Percentiles rank a stretch among this genome's conserved stretches.
Evolutionary conservation across 345 rosid species (phyloP).

Genomic region (Syzygium aromaticum): DNA sequence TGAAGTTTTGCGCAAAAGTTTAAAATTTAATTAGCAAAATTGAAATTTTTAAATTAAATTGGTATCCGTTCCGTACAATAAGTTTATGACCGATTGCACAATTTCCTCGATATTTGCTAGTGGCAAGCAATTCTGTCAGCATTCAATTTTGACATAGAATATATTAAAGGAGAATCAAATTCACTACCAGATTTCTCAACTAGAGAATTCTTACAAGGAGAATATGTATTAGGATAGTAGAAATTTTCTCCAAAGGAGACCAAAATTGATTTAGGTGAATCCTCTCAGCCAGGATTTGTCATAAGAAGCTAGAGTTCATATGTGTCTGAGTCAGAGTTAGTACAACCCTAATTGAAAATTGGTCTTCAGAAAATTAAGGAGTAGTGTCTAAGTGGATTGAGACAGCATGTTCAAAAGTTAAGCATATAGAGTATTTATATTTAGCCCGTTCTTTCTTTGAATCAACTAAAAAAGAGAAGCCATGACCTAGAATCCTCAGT

Average conservation of each 20-base stretch:
- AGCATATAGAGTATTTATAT: neutral
- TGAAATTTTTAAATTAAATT: neutral
- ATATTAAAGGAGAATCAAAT: neutral
- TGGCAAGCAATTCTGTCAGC: neutral
- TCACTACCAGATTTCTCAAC: neutral
- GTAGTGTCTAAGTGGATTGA: neutral
- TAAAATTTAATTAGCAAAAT: fast-evolving
- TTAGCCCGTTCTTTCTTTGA: neutral
- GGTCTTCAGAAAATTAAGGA: neutral
- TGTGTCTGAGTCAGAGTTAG: neutral
- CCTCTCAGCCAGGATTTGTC: neutral
- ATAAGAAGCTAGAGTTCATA: neutral
- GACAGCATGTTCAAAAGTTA: neutral
- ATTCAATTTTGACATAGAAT: fast-evolving
- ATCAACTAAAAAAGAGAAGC: neutral
- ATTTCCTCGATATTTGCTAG: neutral
- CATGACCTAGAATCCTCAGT: neutral
- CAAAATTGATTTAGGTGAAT: neutral
- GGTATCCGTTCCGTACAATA: fast-evolving
- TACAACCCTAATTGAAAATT: neutral
- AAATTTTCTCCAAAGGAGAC: neutral
- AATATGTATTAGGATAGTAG: neutral
- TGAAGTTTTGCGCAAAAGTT: fast-evolving
- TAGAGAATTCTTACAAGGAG: neutral
- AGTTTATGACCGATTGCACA: fast-evolving